A percentile compares a stretch with the other conserved stretches of the same genome.
Evolutionary conservation across 495 filamentous ascomycete species (phyloP).

Genomic region (Xylaria castorea): DNA sequence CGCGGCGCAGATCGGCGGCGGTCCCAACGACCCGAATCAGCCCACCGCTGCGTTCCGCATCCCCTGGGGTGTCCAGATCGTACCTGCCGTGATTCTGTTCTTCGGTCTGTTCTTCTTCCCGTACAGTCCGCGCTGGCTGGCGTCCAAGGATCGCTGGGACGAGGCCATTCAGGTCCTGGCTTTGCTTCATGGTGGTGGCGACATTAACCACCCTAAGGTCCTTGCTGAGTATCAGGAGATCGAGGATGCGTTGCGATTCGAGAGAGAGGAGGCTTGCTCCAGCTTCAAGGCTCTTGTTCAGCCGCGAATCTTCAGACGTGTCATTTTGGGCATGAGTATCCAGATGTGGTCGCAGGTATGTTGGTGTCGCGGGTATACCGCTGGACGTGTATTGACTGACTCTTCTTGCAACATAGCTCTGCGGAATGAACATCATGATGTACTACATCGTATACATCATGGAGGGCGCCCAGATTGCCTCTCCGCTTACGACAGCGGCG

Average conservation of each 20-base stretch:
- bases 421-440: slow-evolving; percentile 81
- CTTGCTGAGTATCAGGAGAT: slow-evolving; percentile 71
- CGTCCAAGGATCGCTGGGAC: slow-evolving; percentile 76
- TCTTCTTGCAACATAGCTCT: slow-evolving; percentile 53
- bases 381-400: slow-evolving; percentile 16
- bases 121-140: slow-evolving; percentile 77
- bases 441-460: slow-evolving; percentile 82
- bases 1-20: slow-evolving; percentile 66
- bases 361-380: background rate
- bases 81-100: slow-evolving; percentile 71
- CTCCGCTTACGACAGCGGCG: slow-evolving; percentile 71
- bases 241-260: slow-evolving; percentile 66
- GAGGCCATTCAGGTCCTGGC: slow-evolving; percentile 70
- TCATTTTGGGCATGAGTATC: slow-evolving; percentile 73
- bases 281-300: slow-evolving; percentile 65
- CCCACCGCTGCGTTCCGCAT: slow-evolving; percentile 70
- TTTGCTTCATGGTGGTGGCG: slow-evolving; percentile 67
- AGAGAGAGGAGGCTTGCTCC: slow-evolving; percentile 63
- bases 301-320: slow-evolving; percentile 70
- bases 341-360: slow-evolving; percentile 71
- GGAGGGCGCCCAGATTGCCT: slow-evolving; percentile 67
- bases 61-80: slow-evolving; percentile 75
- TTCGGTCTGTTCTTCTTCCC: slow-evolving; percentile 74
- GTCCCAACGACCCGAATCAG: slow-evolving; percentile 62
- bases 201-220: slow-evolving; percentile 67